Evolutionary conservation across 2,329 filamentous ascomycete genomes (phyloP), one percentile per base, ranked within the genome.

Genomic region (Sarocladium brachiariae): DNA sequence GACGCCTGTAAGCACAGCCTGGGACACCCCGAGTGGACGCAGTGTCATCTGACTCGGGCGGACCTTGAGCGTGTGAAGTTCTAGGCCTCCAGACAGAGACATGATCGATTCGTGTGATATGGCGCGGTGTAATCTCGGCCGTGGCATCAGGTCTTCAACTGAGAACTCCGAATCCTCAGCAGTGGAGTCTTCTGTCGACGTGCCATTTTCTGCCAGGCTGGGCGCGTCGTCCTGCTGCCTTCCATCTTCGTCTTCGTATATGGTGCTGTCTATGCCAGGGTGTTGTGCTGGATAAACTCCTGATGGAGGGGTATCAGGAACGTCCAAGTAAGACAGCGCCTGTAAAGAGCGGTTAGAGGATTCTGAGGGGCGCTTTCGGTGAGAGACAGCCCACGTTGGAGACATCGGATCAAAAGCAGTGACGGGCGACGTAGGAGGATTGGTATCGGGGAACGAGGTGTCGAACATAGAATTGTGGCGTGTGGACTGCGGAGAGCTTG

Each of bases 61-160:
- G 1, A 78, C 76, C 59, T 85, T 84, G 4, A 95, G 74, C 0
- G 87, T 90, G 64, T 95, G 90, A 47, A 96, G 95, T 62, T 96
- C 92, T 64, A 96, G 84, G 2, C 90, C 90, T 3, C 89, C 90
- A 0, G 84, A 81, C 2, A 96, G 78, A 0, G 91, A 96, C 57
- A 96, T 79, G 54, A 96, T 84, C 16, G 89, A 95, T 63, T 96
- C 91, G 58, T 95, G 89, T 1, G 91, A 96, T 2, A 82, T 63
- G 2, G 82, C 76, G 27, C 86, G 83, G 35, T 81, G 86, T 3
- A 91, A 66, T 2, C 67, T 65, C 50, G 69, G 71, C 51, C 64
- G 66, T 57, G 70, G 68, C 57, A 60, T 65, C 55, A 55, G 64
- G 50, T 66, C 67, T 41, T 64, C 65, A 55, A 61, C 61, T 49